Evolutionary conservation across 352 stramenopile species (phyloP).

Genomic region (Pythium scleroteichum): DNA sequence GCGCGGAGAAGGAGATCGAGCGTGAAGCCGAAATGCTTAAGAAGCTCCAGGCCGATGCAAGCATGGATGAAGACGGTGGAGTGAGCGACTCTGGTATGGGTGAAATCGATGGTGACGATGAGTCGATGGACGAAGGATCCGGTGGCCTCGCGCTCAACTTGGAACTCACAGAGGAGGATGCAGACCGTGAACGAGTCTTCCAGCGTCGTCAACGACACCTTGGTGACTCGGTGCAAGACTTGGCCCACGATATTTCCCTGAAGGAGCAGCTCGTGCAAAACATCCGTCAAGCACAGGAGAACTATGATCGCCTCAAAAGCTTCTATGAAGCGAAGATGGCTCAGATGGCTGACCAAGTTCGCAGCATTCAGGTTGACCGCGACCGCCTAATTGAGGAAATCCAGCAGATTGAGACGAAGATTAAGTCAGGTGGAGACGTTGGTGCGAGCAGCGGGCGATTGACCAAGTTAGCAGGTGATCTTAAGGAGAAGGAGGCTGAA

Average conservation of each 20-base stretch:
- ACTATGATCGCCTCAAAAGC: slow-evolving; percentile 80
- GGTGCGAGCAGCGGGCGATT: slow-evolving; percentile 51
- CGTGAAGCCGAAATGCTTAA: slow-evolving; percentile 74
- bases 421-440: slow-evolving; percentile 53
- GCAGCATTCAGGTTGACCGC: slow-evolving; percentile 56
- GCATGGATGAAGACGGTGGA: slow-evolving; percentile 34
- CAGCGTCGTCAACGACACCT: slow-evolving; percentile 77
- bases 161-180: slow-evolving; percentile 57
- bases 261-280: slow-evolving; percentile 86
- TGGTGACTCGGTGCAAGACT: slow-evolving; percentile 75
- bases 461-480: slow-evolving; percentile 69
- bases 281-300: slow-evolving; percentile 75
- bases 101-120: slow-evolving; percentile 42
- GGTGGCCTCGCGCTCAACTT: slow-evolving; percentile 37
- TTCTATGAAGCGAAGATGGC: slow-evolving; percentile 86
- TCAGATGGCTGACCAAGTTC: slow-evolving; percentile 80
- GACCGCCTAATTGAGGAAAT: slow-evolving; percentile 82
- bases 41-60: slow-evolving; percentile 61
- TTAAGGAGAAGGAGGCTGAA: slow-evolving; percentile 81
- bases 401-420: slow-evolving; percentile 66
- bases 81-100: slow-evolving; percentile 43
- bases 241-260: slow-evolving; percentile 82
- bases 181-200: slow-evolving; percentile 80
- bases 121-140: slow-evolving; percentile 37
- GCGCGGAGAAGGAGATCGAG: slow-evolving; percentile 78